These are phyloP conservation scores for Leccinum disarticulatum DNA, from an alignment of 768 basidiomycete genomes.

Conservation along the genomic window DNA sequence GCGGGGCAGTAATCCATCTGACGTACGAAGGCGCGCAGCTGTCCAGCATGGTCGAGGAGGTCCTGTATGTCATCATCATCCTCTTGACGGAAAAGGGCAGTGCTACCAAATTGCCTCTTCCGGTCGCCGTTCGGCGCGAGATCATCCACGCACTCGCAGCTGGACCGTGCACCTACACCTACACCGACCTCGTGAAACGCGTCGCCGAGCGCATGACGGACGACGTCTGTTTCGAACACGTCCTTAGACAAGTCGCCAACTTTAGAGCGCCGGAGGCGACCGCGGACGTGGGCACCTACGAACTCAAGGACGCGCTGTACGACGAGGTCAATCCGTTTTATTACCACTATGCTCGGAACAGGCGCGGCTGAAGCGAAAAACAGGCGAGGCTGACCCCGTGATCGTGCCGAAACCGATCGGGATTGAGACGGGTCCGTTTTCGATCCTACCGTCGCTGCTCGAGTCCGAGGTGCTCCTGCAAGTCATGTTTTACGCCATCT, in stretches of 20 bases:
- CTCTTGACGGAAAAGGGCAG: constrained; percentile 81
- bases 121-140: constrained; percentile 71
- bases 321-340: constrained; percentile 95
- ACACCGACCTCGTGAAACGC: constrained; percentile 87
- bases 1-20: constrained; percentile 52
- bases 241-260: constrained; percentile 74
- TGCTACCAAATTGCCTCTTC: constrained; percentile 65
- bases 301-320: constrained; percentile 78
- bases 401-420: constrained; percentile 71
- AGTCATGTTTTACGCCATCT: constrained; percentile 79
- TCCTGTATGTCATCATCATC: constrained; percentile 83
- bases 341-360: constrained; percentile 92
- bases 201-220: constrained; percentile 89
- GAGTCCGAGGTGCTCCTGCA: constrained; percentile 73
- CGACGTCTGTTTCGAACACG: constrained; percentile 75
- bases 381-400: constrained; percentile 62
- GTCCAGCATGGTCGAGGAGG: constrained; percentile 87
- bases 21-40: constrained; percentile 71
- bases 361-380: constrained; percentile 67
- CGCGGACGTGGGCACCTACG: constrained; percentile 82
- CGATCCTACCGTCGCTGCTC: constrained; percentile 59
- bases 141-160: constrained; percentile 89
- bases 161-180: constrained; percentile 83
- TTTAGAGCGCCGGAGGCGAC: constrained; percentile 81
- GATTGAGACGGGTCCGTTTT: constrained; percentile 69